Percentiles rank a stretch among this genome's conserved stretches.
phyloP scores from a whole-genome alignment of 345 rosid genomes.

The Cardamine chenopodiifolia region DNA sequence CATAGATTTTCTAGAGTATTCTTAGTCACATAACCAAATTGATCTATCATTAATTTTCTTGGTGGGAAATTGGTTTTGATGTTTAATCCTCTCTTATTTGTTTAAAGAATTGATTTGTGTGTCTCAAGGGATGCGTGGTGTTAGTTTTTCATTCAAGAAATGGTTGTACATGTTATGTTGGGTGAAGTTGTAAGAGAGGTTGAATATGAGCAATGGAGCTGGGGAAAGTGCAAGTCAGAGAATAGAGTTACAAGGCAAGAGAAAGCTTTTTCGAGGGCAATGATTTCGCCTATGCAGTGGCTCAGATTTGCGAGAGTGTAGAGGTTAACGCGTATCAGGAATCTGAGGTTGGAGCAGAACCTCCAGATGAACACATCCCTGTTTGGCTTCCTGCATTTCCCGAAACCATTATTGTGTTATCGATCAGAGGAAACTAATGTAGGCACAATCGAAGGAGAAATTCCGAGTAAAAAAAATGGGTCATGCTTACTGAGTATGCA shows the following conservation, averaged over 20 bases:
- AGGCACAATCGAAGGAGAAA: conserved; percentile 43
- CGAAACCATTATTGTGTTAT: conserved; percentile 47
- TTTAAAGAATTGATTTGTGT: conserved; percentile 22
- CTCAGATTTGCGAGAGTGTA: conserved; percentile 70
- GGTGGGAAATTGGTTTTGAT: neutral
- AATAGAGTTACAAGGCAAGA: conserved; percentile 39
- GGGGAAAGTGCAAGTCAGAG: conserved; percentile 58
- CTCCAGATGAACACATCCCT: conserved; percentile 75
- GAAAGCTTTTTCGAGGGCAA: conserved; percentile 49
- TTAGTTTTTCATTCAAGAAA: conserved; percentile 32
- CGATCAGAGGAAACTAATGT: conserved; percentile 39
- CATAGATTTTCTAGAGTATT: conserved; percentile 31
- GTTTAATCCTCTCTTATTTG: neutral
- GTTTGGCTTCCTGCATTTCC: conserved; percentile 84
- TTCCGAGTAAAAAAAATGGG: conserved; percentile 42
- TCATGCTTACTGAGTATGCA: conserved; percentile 47
- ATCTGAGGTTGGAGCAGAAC: conserved; percentile 57
- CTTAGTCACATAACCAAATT: neutral
- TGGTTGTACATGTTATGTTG: conserved; percentile 42
- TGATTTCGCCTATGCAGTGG: conserved; percentile 60
- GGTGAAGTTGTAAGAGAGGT: conserved; percentile 62
- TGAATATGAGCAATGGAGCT: conserved; percentile 90
- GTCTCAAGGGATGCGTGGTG: conserved; percentile 37
- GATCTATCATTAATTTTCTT: neutral
- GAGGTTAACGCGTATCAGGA: conserved; percentile 76